Percentiles rank a stretch among this genome's conserved stretches.
phyloP scores from a whole-genome alignment of 169 alveolate species.

The Prorocentrum cordatum region DNA sequence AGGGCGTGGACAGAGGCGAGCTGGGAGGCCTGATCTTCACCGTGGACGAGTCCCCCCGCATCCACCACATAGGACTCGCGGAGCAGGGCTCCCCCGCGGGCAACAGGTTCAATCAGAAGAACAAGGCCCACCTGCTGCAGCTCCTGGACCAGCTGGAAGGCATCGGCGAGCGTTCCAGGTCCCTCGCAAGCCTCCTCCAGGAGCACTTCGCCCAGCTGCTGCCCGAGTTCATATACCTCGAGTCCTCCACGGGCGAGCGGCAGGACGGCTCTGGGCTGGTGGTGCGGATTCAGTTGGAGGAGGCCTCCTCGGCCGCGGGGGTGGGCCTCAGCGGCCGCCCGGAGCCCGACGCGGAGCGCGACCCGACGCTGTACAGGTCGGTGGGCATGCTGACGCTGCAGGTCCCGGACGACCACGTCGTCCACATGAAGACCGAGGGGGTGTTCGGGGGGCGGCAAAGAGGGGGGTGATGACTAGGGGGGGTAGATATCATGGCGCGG shows the following conservation, averaged over 20 bases:
- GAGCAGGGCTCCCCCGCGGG: not conserved
- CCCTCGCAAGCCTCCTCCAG: not conserved
- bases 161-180: not conserved
- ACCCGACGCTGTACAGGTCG: not conserved
- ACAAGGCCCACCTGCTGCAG: not conserved
- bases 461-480: too few relatives aligned
- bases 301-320: not conserved
- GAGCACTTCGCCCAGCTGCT: not conserved
- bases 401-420: not conserved
- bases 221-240: not conserved
- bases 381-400: not conserved
- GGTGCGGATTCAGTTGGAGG: not conserved
- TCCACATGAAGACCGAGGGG: constrained; percentile 12
- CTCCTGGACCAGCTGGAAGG: not conserved
- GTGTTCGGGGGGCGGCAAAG: too few relatives aligned
- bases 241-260: not conserved
- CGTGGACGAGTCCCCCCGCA: not conserved
- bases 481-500: too few relatives aligned
- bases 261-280: too few relatives aligned
- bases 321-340: not conserved
- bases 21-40: not conserved
- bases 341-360: not conserved
- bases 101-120: not conserved
- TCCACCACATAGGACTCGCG: constrained; percentile 1
- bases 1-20: not conserved